Evolutionary conservation across 768 basidiomycete species (phyloP).

Genomic region (Suillus subaureus): DNA sequence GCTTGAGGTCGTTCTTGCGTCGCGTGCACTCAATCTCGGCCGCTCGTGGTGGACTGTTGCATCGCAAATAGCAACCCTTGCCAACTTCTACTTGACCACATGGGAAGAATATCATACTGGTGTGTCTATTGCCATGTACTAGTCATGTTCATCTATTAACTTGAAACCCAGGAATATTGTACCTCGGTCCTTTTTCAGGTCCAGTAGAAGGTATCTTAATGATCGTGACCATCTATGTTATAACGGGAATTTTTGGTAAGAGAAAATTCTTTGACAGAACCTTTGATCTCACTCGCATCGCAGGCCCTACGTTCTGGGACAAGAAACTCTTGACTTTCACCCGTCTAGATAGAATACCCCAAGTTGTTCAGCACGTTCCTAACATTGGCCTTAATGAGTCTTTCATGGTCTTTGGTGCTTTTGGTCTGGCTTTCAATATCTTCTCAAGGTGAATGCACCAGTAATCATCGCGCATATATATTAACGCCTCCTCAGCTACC

Average conservation of each 20-base stretch:
- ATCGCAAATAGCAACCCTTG: conserved; percentile 69
- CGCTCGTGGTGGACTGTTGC: conserved; percentile 98
- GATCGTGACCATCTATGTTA: conserved; percentile 72
- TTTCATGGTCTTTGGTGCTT: conserved; percentile 81
- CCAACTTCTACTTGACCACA: conserved; percentile 74
- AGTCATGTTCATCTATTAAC: neutral
- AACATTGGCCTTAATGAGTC: conserved; percentile 79
- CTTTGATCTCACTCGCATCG: neutral
- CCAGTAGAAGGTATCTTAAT: conserved; percentile 96
- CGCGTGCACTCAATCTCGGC: conserved; percentile 87
- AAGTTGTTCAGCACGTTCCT: conserved; percentile 52
- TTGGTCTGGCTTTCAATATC: conserved; percentile 82
- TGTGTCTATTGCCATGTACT: conserved; percentile 18
- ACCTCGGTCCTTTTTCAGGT: conserved; percentile 91
- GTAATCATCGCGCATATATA: neutral
- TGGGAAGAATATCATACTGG: conserved; percentile 92
- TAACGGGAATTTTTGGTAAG: conserved; percentile 78
- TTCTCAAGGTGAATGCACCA: conserved; percentile 50
- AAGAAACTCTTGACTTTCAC: conserved; percentile 62
- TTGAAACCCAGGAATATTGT: conserved; percentile 66
- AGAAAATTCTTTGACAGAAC: conserved; percentile 4
- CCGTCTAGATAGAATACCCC: conserved; percentile 51
- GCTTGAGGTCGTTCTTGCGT: conserved; percentile 85
- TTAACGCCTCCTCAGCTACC: conserved; percentile 51
- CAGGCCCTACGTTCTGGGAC: conserved; percentile 85